These are phyloP conservation scores for Leccinum pachyderme DNA, from an alignment of 1,284 basidiomycete genomes.

Conservation along the genomic window DNA sequence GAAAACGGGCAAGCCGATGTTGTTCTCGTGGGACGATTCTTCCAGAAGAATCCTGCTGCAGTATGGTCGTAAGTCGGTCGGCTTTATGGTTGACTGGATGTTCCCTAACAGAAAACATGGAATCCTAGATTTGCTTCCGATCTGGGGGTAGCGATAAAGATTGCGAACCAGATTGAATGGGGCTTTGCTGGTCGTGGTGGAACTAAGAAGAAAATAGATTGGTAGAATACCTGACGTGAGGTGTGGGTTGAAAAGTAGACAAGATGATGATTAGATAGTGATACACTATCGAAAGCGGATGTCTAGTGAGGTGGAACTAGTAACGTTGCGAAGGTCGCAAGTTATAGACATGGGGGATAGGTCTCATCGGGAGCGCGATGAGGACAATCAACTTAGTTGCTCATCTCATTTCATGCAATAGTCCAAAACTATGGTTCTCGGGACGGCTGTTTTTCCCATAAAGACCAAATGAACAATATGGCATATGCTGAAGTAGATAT, in stretches of 20 bases:
- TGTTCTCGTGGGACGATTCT: conserved; percentile 53
- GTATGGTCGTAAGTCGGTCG: conserved; percentile 39
- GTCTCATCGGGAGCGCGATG: not conserved
- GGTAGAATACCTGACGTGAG: conserved; percentile 5
- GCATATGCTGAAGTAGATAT: not conserved
- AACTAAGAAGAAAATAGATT: conserved; percentile 1
- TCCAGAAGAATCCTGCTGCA: conserved; percentile 54
- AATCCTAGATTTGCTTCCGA: conserved; percentile 46
- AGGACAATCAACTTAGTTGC: not conserved
- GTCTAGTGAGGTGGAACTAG: not conserved
- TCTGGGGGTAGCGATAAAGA: conserved; percentile 42
- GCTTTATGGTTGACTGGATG: not conserved
- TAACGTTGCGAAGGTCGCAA: not conserved
- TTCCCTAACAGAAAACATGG: not conserved
- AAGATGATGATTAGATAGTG: not conserved
- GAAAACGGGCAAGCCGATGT: conserved; percentile 55
- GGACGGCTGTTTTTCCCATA: not conserved
- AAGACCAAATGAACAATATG: not conserved
- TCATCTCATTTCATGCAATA: not conserved
- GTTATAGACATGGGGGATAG: not conserved
- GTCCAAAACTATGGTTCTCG: not conserved
- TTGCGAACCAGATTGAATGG: conserved; percentile 55
- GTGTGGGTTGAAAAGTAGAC: not conserved
- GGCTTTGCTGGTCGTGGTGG: conserved; percentile 38
- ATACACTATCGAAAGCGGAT: not conserved